Conservation (phyloP, 2,329 filamentous ascomycete genomes). For the Dichotomopilus funicola region DNA sequence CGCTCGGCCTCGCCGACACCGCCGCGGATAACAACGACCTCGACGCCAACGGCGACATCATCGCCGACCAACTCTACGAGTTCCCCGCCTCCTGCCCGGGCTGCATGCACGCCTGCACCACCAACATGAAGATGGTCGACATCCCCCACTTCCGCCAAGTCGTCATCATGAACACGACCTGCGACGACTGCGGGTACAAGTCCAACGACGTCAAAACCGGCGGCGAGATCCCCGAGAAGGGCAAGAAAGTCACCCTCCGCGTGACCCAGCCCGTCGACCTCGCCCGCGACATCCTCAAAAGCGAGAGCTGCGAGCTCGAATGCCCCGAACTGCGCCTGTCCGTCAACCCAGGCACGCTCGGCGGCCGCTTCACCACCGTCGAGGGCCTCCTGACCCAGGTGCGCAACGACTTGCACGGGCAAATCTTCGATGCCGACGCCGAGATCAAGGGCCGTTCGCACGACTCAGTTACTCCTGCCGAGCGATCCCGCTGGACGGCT, state of each 20-base stretch:
- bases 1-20: constrained; percentile 67
- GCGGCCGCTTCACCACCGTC: constrained; percentile 93
- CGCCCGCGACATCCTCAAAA: constrained; percentile 89
- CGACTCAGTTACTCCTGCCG: constrained; percentile 64
- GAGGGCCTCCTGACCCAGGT: constrained; percentile 92
- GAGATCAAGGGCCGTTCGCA: constrained; percentile 63
- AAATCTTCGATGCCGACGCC: constrained; percentile 73
- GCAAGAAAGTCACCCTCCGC: constrained; percentile 72
- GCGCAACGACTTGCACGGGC: constrained; percentile 76
- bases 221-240: constrained; percentile 80
- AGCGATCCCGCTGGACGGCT: constrained; percentile 65
- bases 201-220: constrained; percentile 98
- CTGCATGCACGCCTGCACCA: constrained; percentile 77
- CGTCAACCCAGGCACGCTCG: constrained; percentile 89
- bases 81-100: constrained; percentile 90
- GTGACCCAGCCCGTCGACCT: constrained; percentile 68
- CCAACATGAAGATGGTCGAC: constrained; percentile 98
- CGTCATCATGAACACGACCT: constrained; percentile 89
- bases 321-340: constrained; percentile 82
- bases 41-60: constrained; percentile 64
- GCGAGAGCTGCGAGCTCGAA: constrained; percentile 80
- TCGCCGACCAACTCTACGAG: constrained; percentile 86
- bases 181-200: constrained; percentile 85
- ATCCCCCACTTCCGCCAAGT: constrained; percentile 98
- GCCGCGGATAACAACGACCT: constrained; percentile 42